phyloP scores from a whole-genome alignment of 2,329 filamentous ascomycete species.

The Ceratocystis smalleyi region DNA sequence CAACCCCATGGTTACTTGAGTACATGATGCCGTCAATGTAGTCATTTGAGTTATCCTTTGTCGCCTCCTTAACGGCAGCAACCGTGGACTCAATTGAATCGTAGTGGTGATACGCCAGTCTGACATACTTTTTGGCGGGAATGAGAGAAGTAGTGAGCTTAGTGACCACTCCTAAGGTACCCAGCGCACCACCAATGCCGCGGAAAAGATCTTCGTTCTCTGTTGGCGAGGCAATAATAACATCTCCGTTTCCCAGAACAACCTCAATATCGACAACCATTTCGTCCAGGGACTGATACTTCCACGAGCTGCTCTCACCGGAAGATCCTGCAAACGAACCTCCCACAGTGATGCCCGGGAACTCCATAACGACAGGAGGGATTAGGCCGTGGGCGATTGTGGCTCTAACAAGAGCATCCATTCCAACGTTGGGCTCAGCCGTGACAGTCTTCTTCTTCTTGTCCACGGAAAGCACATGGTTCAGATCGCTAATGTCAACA shows the following conservation, averaged over 20 bases:
- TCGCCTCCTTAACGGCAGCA: slow-evolving; percentile 31
- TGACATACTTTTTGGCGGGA: slow-evolving; percentile 39
- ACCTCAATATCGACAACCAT: slow-evolving; percentile 49
- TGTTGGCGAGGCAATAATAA: slow-evolving; percentile 34
- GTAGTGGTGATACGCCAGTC: slow-evolving; percentile 39
- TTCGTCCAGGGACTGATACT: slow-evolving; percentile 49
- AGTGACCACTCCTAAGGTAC: slow-evolving; percentile 52
- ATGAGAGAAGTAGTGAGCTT: slow-evolving; percentile 45
- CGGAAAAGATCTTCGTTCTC: slow-evolving; percentile 45
- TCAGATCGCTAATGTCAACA: slow-evolving; percentile 51
- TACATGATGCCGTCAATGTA: slow-evolving; percentile 59
- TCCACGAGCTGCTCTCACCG: slow-evolving; percentile 54
- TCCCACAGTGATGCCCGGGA: slow-evolving; percentile 55
- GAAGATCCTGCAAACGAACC: slow-evolving; percentile 52
- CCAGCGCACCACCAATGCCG: slow-evolving; percentile 49
- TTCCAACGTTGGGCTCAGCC: slow-evolving; percentile 56
- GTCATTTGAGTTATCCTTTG: slow-evolving; percentile 32
- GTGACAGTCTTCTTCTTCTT: slow-evolving; percentile 36
- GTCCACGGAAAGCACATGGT: slow-evolving; percentile 47
- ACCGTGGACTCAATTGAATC: slow-evolving; percentile 27
- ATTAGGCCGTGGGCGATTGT: slow-evolving; percentile 41
- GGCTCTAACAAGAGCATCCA: slow-evolving; percentile 46
- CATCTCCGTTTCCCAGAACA: slow-evolving; percentile 44
- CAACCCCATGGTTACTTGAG: slow-evolving; percentile 36
- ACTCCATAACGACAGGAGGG: slow-evolving; percentile 55